Percentiles rank a stretch among this genome's conserved stretches.
These are phyloP conservation scores for Diaporthe eres DNA, from an alignment of 2,329 filamentous ascomycete species.

Conservation along the genomic window DNA sequence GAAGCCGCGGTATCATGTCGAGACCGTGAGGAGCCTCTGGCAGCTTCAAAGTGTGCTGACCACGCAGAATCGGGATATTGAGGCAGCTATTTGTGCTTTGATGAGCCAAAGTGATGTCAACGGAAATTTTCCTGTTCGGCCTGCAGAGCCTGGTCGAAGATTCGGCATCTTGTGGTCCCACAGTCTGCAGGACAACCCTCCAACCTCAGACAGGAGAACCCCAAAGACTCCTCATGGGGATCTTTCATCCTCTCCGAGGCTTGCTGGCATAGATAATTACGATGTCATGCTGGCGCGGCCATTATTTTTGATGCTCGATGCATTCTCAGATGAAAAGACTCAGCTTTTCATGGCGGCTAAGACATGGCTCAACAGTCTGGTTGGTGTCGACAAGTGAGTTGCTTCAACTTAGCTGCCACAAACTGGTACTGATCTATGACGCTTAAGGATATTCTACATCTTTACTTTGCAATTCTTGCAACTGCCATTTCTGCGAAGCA, in stretches of 20 bases:
- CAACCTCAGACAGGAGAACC: conserved; percentile 61
- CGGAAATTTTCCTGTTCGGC: conserved; percentile 62
- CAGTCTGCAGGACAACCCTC: conserved; percentile 72
- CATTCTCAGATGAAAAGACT: conserved; percentile 78
- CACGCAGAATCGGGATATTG: conserved; percentile 78
- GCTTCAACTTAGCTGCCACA: neutral
- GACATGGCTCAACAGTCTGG: conserved; percentile 81
- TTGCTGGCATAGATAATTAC: conserved; percentile 73
- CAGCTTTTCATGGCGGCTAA: conserved; percentile 83
- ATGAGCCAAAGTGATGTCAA: conserved; percentile 70
- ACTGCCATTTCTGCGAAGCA: conserved; percentile 65
- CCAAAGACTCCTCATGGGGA: conserved; percentile 60
- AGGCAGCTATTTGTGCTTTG: conserved; percentile 80
- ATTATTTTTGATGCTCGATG: conserved; percentile 85
- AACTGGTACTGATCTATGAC: conserved; percentile 44
- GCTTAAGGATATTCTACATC: conserved; percentile 69
- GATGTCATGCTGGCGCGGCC: conserved; percentile 85
- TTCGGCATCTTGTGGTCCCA: conserved; percentile 90
- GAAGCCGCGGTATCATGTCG: conserved; percentile 93
- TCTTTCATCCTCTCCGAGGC: conserved; percentile 55
- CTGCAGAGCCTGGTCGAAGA: conserved; percentile 74
- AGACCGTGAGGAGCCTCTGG: conserved; percentile 89
- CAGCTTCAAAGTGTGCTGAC: conserved; percentile 83
- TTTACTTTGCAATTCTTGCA: conserved; percentile 71
- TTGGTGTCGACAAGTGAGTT: conserved; percentile 73